Evolutionary conservation across 108 stramenopile genomes (phyloP).

Genomic region (Stephanodiscus minutulus): DNA sequence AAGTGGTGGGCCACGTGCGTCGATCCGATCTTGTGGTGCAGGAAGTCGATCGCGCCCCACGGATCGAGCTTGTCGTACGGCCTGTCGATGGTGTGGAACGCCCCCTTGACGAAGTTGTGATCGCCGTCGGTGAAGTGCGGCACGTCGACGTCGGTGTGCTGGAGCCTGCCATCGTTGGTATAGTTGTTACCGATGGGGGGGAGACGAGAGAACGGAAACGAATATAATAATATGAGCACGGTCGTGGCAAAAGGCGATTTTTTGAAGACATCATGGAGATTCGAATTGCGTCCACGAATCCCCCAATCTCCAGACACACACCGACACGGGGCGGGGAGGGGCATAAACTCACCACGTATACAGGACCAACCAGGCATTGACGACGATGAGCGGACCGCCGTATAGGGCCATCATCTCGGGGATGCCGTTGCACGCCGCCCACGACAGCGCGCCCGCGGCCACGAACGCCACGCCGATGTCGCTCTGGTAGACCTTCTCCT

Average conservation of each 20-base stretch:
- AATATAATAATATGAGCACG: too few relatives aligned
- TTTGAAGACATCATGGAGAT: too few relatives aligned
- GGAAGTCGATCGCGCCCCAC: slow-evolving; percentile 87
- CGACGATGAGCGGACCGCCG: slow-evolving; percentile 91
- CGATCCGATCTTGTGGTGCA: slow-evolving; percentile 96
- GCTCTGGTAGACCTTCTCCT: slow-evolving; percentile 86
- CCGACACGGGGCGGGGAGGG: background rate
- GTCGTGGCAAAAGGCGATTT: too few relatives aligned
- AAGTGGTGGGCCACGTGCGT: slow-evolving; percentile 98
- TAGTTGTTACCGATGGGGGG: background rate
- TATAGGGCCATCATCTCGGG: slow-evolving; percentile 87
- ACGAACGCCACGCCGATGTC: slow-evolving; percentile 90
- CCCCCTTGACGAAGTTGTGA: slow-evolving; percentile 95
- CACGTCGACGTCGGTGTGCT: slow-evolving; percentile 97
- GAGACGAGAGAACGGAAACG: too few relatives aligned
- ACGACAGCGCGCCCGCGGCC: slow-evolving; percentile 62
- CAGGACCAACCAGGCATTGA: slow-evolving; percentile 96
- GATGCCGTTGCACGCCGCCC: slow-evolving; percentile 74
- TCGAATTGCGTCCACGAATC: too few relatives aligned
- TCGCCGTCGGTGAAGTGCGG: slow-evolving; percentile 93
- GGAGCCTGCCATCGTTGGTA: too few relatives aligned
- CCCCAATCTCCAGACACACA: background rate
- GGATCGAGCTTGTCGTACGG: slow-evolving; percentile 91
- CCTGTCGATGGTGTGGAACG: slow-evolving; percentile 96
- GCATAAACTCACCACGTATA: slow-evolving; percentile 86